These are phyloP conservation scores for Casuarina equisetifolia DNA, from an alignment of 306 rosid genomes.

Conservation along the genomic window DNA sequence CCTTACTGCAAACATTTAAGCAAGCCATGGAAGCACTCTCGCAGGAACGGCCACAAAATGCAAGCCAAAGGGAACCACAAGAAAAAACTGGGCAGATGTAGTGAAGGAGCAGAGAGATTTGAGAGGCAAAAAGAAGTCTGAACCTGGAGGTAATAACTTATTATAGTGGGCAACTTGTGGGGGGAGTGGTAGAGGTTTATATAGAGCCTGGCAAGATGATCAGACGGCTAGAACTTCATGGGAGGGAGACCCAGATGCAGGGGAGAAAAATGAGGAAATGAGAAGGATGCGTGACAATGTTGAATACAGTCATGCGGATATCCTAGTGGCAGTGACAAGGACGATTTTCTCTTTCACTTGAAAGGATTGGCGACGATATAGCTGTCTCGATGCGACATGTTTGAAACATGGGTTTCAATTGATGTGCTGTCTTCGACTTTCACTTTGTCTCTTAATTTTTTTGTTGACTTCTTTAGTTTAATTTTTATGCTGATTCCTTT, in stretches of 20 bases:
- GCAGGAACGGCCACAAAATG: too few relatives aligned
- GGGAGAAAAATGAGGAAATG: constrained; percentile 8
- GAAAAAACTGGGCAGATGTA: neutral
- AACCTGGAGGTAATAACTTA: too few relatives aligned
- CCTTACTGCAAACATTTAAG: constrained; percentile 40
- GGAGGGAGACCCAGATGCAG: constrained; percentile 13
- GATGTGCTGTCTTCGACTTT: neutral
- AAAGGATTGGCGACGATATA: neutral
- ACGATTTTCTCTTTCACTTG: neutral
- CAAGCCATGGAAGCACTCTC: constrained; percentile 29
- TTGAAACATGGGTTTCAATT: constrained; percentile 20
- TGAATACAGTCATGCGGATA: constrained; percentile 31
- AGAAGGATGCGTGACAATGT: constrained; percentile 41
- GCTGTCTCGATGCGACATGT: constrained; percentile 41
- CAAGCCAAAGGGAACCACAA: neutral
- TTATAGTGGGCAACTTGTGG: neutral
- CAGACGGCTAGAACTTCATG: constrained; percentile 30
- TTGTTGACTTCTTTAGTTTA: neutral
- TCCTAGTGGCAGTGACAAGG: neutral
- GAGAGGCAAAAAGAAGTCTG: neutral
- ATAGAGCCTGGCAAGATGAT: constrained; percentile 21
- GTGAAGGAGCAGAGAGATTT: neutral
- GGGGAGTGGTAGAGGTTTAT: constrained; percentile 19
- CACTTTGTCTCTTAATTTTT: neutral
- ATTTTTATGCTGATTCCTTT: too few relatives aligned